A percentile compares a stretch with the other conserved stretches of the same genome.
Conservation (phyloP, 345 rosid species). For the Pugionium dolabratum region DNA sequence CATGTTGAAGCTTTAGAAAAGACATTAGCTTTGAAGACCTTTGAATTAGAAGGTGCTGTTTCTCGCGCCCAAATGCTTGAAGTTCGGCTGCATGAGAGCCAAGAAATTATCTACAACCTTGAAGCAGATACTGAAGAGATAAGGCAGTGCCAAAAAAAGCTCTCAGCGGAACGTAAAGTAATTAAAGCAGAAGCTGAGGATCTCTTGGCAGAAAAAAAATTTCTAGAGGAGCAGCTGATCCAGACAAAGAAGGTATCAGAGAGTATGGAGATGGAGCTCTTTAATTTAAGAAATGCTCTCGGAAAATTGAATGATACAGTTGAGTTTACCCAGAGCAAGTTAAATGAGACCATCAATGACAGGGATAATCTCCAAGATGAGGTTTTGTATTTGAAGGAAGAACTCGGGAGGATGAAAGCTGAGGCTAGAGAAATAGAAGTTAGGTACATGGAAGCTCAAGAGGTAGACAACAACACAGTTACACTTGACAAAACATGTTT, state of each 20-base stretch:
- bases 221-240: slow-evolving; percentile 55
- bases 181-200: slow-evolving; percentile 56
- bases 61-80: slow-evolving; percentile 55
- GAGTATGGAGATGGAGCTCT: slow-evolving; percentile 72
- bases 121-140: slow-evolving; percentile 48
- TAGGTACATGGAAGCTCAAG: slow-evolving; percentile 67
- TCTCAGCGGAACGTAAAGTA: slow-evolving; percentile 52
- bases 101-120: slow-evolving; percentile 49
- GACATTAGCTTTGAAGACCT: slow-evolving; percentile 58
- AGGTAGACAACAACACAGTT: slow-evolving; percentile 47
- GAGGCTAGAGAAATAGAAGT: slow-evolving; percentile 65
- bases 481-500: slow-evolving; percentile 11
- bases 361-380: slow-evolving; percentile 63
- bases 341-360: slow-evolving; percentile 55
- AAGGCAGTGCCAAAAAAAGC: slow-evolving; percentile 39
- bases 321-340: slow-evolving; percentile 52
- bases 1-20: slow-evolving; percentile 68
- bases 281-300: slow-evolving; percentile 56
- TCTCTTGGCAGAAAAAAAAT: slow-evolving; percentile 49
- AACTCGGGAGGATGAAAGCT: slow-evolving; percentile 53
- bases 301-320: slow-evolving; percentile 58
- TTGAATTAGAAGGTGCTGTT: slow-evolving; percentile 60
- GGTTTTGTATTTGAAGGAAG: slow-evolving; percentile 59
- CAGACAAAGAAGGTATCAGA: slow-evolving; percentile 53
- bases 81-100: slow-evolving; percentile 67